Conservation (phyloP, 306 rosid species). For the Lathyrus oleraceus region DNA sequence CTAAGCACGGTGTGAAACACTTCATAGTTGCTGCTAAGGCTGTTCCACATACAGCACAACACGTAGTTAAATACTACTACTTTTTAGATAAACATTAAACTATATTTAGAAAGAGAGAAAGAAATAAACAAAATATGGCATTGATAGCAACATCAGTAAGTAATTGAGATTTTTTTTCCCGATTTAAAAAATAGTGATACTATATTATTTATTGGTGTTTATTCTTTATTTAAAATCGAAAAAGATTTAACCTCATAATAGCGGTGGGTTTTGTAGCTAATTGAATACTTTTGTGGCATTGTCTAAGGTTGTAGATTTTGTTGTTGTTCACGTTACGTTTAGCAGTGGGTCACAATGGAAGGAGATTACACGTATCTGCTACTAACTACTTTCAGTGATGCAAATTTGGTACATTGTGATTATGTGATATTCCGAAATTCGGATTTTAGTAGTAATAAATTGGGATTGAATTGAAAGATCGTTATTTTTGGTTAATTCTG, state of each 20-base stretch:
- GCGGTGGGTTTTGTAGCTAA: background rate
- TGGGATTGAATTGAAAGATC: background rate
- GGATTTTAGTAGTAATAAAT: background rate
- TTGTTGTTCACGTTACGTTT: slow-evolving; percentile 28
- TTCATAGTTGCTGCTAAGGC: slow-evolving; percentile 42
- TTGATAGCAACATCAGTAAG: background rate
- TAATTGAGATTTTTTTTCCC: too few species aligned
- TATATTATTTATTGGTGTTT: too few species aligned
- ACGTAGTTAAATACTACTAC: slow-evolving; percentile 30
- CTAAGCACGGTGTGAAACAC: slow-evolving; percentile 29
- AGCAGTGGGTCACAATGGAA: slow-evolving; percentile 7
- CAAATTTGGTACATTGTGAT: background rate
- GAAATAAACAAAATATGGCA: background rate
- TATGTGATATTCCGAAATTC: background rate
- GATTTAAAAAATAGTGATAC: too few species aligned
- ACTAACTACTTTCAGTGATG: background rate
- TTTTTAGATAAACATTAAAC: background rate
- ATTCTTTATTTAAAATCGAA: too few species aligned
- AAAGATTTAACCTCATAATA: background rate
- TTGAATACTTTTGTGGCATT: background rate
- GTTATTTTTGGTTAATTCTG: background rate
- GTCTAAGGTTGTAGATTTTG: background rate
- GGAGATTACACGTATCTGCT: slow-evolving; percentile 26
- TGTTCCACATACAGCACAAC: slow-evolving; percentile 34
- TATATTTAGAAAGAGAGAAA: background rate